Evolutionary conservation across 495 filamentous ascomycete species (phyloP), one percentile per base, ranked within the genome.

Genomic region (Niebla homalea): DNA sequence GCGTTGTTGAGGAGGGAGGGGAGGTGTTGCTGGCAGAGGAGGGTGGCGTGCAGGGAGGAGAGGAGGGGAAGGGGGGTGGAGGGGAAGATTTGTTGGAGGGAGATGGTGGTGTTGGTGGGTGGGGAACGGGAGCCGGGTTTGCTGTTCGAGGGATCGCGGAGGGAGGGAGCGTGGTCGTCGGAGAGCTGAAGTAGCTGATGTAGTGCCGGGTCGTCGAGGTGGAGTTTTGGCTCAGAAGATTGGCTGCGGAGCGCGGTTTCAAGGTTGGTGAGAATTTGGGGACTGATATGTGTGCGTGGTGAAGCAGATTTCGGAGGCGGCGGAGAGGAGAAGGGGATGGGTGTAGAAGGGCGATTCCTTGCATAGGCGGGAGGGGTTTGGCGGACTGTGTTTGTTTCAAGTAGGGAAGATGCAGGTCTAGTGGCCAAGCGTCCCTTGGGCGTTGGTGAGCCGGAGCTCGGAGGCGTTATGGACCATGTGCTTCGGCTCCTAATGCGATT

Each of bases 31-130:
- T 50, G 39, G 22, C 48, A 45, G 6, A 56, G 23, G 35, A 48
- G 35, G 11, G 53, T 52, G 18, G 53, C 53, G 29, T 56, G 41
- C 5, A 58, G 53, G 23, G 45, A 52, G 10, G 57, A 46, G 14
- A 58, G 49, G 8, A 52, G 39, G 21, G 21, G 38, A 3, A 35
- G 14, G 12, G 49, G 5, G 43, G 56, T 52, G 7, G 35, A 5
- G 22, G 56, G 56, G 46, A 58, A 58, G 32, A 58, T 43, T 5
- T 26, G 43, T 4, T n/a, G 40, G 40, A 58, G 53, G 25, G 48
- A 23, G 15, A 14, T 22, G 20, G 51, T 6, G 15, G 46, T 35
- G 7, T 12, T 22, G 20, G 51, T 6, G 15, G 46, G 22, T 2
- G 44, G 32, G 36, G 38, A 14, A 18, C n/a, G 38, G 16, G 22